Evolutionary conservation across 495 filamentous ascomycete genomes (phyloP), one percentile per base, ranked within the genome.

Genomic region (Pyrenula aspistea): DNA sequence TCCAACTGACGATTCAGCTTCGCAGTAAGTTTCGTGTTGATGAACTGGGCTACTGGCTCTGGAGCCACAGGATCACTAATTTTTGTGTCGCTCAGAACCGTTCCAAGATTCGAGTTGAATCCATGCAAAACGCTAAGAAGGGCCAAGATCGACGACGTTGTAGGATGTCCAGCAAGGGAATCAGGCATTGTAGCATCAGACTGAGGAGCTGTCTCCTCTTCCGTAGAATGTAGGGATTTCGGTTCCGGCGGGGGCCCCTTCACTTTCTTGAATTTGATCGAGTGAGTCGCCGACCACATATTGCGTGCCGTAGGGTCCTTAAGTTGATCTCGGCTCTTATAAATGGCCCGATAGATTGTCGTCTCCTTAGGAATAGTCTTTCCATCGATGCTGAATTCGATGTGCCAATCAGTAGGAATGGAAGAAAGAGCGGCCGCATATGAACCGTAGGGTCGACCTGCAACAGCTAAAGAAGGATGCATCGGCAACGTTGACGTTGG

Each of bases 1-100:
- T 99, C 93, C 47, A 99, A 72, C 65, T 99, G 93, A 25, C 93
- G 83, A 63, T 99, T 99, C 49, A 99, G 78, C 70, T 99, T 99
- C n/a, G 93, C 93, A 1, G 93, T 99, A 53, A 99, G 80, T 70
- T 99, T 99, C 0, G 92, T 96, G 63, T 99, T 99, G 69, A 99
- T 93, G 63, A 99, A 97, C 62, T 97, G 94, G 11, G 92, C 85
- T 48, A 96, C 66, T 3, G 92, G 88, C 69, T 97, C 93, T n/a
- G 81, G 71, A 48, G 85, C 89, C 51, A 95, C 72, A 54, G 78
- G 83, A 48, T 85, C 67, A 2, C 76, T 71, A 51, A 86, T 84
- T 62, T 86, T 85, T 62, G 89, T 87, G 52, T 94, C 91, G n/a
- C 87, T 85, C 49, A 97, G 68, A n/a, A 97, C 89, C 65, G 97